Conservation (phyloP, 2,329 filamentous ascomycete genomes). For the Xenoacremonium recifei region DNA sequence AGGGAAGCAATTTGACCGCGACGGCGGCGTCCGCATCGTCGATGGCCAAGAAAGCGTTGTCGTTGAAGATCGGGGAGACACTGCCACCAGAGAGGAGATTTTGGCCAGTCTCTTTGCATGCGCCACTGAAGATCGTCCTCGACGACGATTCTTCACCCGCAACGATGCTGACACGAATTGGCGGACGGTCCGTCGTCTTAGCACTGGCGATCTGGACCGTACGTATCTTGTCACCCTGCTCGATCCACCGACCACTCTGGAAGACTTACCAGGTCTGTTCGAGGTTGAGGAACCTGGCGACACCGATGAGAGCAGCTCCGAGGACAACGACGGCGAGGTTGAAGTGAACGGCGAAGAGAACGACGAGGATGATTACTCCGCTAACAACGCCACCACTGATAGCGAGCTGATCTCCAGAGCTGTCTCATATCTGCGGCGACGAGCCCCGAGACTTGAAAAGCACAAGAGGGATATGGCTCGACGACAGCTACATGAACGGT, state of each 20-base stretch:
- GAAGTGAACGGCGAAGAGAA: not conserved
- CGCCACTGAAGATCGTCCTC: slow-evolving; percentile 28
- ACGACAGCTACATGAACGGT: slow-evolving; percentile 64
- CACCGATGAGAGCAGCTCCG: slow-evolving; percentile 24
- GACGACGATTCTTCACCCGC: slow-evolving; percentile 26
- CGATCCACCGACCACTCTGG: slow-evolving; percentile 43
- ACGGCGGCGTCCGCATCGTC: slow-evolving; percentile 64
- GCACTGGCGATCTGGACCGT: slow-evolving; percentile 31
- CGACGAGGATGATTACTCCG: slow-evolving; percentile 23
- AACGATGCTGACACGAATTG: slow-evolving; percentile 34
- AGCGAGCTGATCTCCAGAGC: slow-evolving; percentile 40
- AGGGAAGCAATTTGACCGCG: slow-evolving; percentile 62
- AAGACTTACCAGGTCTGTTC: slow-evolving; percentile 39
- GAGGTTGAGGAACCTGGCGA: slow-evolving; percentile 28
- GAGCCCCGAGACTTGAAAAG: slow-evolving; percentile 38
- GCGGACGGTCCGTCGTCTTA: slow-evolving; percentile 31
- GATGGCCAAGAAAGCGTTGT: slow-evolving; percentile 58
- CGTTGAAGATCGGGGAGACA: slow-evolving; percentile 59
- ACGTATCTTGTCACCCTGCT: slow-evolving; percentile 44
- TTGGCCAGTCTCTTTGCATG: slow-evolving; percentile 52
- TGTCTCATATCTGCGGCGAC: slow-evolving; percentile 33
- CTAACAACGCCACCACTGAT: slow-evolving; percentile 35
- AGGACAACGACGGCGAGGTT: slow-evolving; percentile 22
- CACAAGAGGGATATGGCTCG: slow-evolving; percentile 45
- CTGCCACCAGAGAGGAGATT: slow-evolving; percentile 58